Evolutionary conservation across 2,329 filamentous ascomycete genomes (phyloP).

Genomic region (Neofusicoccum sp.): DNA sequence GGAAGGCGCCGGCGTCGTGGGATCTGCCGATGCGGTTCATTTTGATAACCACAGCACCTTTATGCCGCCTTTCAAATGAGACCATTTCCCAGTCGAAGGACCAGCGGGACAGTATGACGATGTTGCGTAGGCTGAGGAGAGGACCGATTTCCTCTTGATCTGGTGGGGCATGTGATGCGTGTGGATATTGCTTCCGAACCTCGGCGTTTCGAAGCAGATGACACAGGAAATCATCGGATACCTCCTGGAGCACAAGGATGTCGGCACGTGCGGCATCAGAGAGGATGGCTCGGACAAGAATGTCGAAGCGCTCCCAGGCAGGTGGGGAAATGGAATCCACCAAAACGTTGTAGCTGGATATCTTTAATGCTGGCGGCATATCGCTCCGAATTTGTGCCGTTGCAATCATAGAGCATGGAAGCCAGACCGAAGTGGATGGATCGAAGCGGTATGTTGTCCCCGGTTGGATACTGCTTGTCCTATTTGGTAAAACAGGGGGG

Average conservation of each 20-base stretch:
- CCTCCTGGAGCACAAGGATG: constrained; percentile 57
- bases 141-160: constrained; percentile 52
- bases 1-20: constrained; percentile 26
- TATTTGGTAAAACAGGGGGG: background rate
- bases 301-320: constrained; percentile 36
- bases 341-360: constrained; percentile 47
- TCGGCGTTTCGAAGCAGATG: constrained; percentile 50
- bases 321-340: constrained; percentile 40
- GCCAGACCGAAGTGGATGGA: constrained; percentile 27
- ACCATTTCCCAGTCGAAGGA: constrained; percentile 58
- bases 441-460: constrained; percentile 34
- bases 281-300: constrained; percentile 36
- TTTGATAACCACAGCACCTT: constrained; percentile 54
- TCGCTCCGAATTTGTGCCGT: constrained; percentile 7
- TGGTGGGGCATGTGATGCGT: constrained; percentile 58
- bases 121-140: constrained; percentile 60
- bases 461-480: constrained; percentile 20
- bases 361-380: constrained; percentile 24
- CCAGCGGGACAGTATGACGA: constrained; percentile 58
- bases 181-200: constrained; percentile 54
- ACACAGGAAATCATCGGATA: constrained; percentile 62
- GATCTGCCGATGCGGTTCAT: constrained; percentile 39
- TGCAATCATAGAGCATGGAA: constrained; percentile 3
- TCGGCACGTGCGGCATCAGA: constrained; percentile 35
- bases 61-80: constrained; percentile 56